Base-by-base conservation (phyloP, 495 filamentous ascomycete genomes). In the Neurospora sp. region DNA sequence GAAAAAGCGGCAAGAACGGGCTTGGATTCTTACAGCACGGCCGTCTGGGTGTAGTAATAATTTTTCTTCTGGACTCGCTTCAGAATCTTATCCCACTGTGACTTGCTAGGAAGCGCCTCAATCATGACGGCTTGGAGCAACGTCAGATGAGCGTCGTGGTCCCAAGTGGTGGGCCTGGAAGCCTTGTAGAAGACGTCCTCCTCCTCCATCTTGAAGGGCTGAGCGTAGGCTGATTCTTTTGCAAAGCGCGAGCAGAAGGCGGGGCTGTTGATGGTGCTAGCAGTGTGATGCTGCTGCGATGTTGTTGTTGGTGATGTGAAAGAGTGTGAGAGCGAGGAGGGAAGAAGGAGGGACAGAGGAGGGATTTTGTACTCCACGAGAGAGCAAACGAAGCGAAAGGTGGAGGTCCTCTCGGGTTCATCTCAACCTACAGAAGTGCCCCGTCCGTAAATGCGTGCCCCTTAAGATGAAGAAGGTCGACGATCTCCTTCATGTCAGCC, bases 101-200 rank as follows among this genome's bases (percentile, higher is more conserved):
- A 4, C 1, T 70, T 31, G 5, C 1, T 70, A 4, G 77, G 77
- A 44, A 76, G 73, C 1, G 72, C 73, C 40, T 74, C 71, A 0
- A 69, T 71, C 12, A 82, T 72, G 10, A 82, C 37, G 6, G 79
- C 80, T 40, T 78, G 76, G 6, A 82, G 76, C 16, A 82, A 73
- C 12, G 77, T 72, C 18, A 80, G 72, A 42, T 80, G 81, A n/a
- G 80, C 77, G 10, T 79, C 76, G 22, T 78, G 68, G 18, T 81
- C 78, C 80, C 80, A 82, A n/a, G 39, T 68, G 16, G 80, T 80
- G 1, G 76, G 74, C 68, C 73, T 78, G 2, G 77, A 48, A 72
- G 78, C 80, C 8, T 38, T 76, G 7, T n/a, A 37, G 41, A 22
- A 65, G 2, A 27, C n/a, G 2, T 40, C 31, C 6, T 38, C 37